These are phyloP conservation scores for Lactarius hatsudake DNA, from an alignment of 768 basidiomycete genomes.

Conservation along the genomic window DNA sequence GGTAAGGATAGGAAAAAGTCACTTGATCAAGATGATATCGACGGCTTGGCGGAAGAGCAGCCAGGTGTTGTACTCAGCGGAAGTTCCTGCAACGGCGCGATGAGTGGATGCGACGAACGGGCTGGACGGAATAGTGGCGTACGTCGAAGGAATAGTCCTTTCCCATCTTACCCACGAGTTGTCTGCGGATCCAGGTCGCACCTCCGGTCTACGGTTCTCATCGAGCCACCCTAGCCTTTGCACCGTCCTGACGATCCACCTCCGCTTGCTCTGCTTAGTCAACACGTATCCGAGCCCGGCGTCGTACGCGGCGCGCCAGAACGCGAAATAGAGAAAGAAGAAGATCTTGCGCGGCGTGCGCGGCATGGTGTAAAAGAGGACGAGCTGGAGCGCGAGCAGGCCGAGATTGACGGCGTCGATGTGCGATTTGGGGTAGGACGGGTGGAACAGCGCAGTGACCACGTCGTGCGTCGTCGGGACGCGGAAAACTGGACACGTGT, in stretches of 20 bases:
- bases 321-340: conserved; percentile 87
- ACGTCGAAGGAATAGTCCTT: conserved; percentile 92
- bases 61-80: conserved; percentile 98
- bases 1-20: conserved; percentile 29
- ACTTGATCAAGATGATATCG: conserved; percentile 96
- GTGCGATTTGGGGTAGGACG: conserved; percentile 81
- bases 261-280: conserved; percentile 92
- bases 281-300: conserved; percentile 91
- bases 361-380: conserved; percentile 69
- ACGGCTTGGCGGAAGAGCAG: conserved; percentile 93
- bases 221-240: conserved; percentile 89
- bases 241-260: conserved; percentile 86
- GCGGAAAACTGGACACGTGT: conserved; percentile 66
- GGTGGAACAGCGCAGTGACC: conserved; percentile 80
- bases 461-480: conserved; percentile 93
- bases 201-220: conserved; percentile 52
- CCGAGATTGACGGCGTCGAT: conserved; percentile 84
- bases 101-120: conserved; percentile 9
- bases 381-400: conserved; percentile 71
- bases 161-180: conserved; percentile 91
- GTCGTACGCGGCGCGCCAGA: conserved; percentile 93
- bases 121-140: conserved; percentile 33
- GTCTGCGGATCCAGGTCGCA: conserved; percentile 83
- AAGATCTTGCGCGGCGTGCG: conserved; percentile 54
- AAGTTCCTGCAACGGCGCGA: conserved; percentile 54